Evolutionary conservation across 2,329 filamentous ascomycete species (phyloP), one percentile per base, ranked within the genome.

Genomic region (Juglanconis juglandina): DNA sequence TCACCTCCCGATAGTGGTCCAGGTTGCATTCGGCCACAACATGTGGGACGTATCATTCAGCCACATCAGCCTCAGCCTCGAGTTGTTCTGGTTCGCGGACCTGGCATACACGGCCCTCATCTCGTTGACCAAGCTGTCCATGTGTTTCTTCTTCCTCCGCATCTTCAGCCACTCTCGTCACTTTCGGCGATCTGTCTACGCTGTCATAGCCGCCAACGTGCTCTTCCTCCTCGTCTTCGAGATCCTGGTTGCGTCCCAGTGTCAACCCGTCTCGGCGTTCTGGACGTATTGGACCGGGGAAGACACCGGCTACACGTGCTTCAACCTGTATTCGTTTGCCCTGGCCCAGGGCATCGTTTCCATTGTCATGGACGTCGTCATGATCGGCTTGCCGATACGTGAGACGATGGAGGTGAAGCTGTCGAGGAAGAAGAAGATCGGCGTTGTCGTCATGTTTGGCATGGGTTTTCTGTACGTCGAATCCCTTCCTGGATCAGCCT

Each of bases 61-160:
- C 39, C 53, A 53, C 3, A 58, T 58, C 9, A 53, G 39, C 30
- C 44, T 2, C 13, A 58, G 51, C 14, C 24, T 58, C 17, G 4
- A 17, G 1, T 39, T 51, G 14, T 58, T 53, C 41, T 58, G 42
- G 17, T 37, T 48, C 33, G 52, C 44, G 10, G 56, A 58, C 32
- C 44, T 48, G 56, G 33, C 52, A 3, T 53, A 58, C 41, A 51
- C 52, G 8, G 13, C 52, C 13, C 56, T 52, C 5, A 58, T 58
- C 48, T 58, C 56, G 3, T 39, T 30, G n/a, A 53, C 56, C 5
- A 58, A 58, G 55, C 49, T 58, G 5, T 58, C 56, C 7, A 44
- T 53, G 17, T 58, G 56, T 32, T 58, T 58, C 49, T 58, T 58
- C 32, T 58, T 52, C 49, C 4, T 58, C 13, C 56, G 56, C 7